Evolutionary conservation across 495 filamentous ascomycete species (phyloP).

Genomic region (Aspergillus haitiensis): DNA sequence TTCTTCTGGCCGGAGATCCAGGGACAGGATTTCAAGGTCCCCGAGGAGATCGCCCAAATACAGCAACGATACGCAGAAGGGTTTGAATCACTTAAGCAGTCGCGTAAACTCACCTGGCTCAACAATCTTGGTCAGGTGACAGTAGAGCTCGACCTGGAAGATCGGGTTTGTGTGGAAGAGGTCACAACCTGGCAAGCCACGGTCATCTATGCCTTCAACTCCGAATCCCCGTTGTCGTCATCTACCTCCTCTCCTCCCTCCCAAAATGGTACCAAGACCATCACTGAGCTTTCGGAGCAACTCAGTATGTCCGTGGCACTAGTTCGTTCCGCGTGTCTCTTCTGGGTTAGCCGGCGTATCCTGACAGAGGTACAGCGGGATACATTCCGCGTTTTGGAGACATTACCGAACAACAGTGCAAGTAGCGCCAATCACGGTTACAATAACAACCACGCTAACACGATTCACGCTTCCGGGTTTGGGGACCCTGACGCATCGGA

Average conservation of each 20-base stretch:
- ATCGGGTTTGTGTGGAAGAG: constrained; percentile 71
- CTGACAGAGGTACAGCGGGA: constrained; percentile 59
- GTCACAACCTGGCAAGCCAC: constrained; percentile 87
- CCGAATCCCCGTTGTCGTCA: constrained; percentile 9
- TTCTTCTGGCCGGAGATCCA: constrained; percentile 91
- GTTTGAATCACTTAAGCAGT: constrained; percentile 77
- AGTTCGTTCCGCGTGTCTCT: constrained; percentile 73
- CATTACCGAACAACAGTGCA: constrained; percentile 46
- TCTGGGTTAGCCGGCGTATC: constrained; percentile 82
- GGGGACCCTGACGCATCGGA: constrained; percentile 14
- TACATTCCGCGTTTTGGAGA: constrained; percentile 64
- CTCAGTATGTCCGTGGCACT: constrained; percentile 77
- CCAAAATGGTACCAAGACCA: constrained; percentile 49
- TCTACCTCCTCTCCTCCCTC: constrained; percentile 22
- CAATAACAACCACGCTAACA: neutral
- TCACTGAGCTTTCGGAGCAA: constrained; percentile 59
- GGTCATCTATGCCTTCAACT: constrained; percentile 83
- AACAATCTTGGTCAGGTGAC: constrained; percentile 77
- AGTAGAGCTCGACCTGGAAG: constrained; percentile 78
- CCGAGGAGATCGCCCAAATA: constrained; percentile 58
- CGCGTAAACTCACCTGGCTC: constrained; percentile 85
- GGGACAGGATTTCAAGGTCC: constrained; percentile 72
- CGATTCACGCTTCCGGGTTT: neutral
- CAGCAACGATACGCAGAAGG: constrained; percentile 70
- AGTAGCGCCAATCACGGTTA: constrained; percentile 33